Conservation (phyloP, 2,329 filamentous ascomycete genomes). For the Bipolaris sorokiniana region DNA sequence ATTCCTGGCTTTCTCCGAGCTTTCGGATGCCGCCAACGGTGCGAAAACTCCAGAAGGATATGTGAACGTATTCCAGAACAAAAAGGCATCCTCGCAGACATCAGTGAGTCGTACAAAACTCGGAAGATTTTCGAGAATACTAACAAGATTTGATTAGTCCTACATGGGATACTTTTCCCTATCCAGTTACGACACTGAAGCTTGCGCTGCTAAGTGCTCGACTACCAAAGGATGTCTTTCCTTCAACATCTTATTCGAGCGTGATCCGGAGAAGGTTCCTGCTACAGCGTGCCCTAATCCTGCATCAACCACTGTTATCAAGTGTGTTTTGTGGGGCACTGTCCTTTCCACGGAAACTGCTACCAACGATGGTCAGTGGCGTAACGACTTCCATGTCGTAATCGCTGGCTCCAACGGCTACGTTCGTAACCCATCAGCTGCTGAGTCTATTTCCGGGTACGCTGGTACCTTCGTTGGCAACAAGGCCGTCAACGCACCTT, state of each 20-base stretch:
- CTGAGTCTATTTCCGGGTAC: not conserved
- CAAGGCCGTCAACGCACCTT: not conserved
- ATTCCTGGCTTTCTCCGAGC: not conserved
- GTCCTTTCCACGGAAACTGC: not conserved
- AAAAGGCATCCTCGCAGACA: not conserved
- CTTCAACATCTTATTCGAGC: constrained; percentile 1
- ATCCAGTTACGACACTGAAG: not conserved
- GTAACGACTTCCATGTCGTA: constrained; percentile 1
- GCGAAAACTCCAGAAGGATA: not conserved
- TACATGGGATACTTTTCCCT: not conserved
- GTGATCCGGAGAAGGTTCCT: not conserved
- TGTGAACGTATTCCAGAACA: not conserved
- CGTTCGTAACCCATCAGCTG: not conserved
- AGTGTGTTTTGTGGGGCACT: constrained; percentile 1
- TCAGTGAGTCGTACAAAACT: not conserved
- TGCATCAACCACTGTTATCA: not conserved
- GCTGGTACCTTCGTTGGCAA: not conserved
- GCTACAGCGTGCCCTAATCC: not conserved
- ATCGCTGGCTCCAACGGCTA: constrained; percentile 6
- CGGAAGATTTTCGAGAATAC: not conserved
- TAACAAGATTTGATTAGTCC: not conserved
- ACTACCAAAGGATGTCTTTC: not conserved
- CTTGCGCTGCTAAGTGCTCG: not conserved
- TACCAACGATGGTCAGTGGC: constrained; percentile 5
- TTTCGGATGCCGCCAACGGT: not conserved